These are phyloP conservation scores for Sorghum bicolor DNA, from an alignment of 176 grass and related monocot genomes.

Conservation along the genomic window DNA sequence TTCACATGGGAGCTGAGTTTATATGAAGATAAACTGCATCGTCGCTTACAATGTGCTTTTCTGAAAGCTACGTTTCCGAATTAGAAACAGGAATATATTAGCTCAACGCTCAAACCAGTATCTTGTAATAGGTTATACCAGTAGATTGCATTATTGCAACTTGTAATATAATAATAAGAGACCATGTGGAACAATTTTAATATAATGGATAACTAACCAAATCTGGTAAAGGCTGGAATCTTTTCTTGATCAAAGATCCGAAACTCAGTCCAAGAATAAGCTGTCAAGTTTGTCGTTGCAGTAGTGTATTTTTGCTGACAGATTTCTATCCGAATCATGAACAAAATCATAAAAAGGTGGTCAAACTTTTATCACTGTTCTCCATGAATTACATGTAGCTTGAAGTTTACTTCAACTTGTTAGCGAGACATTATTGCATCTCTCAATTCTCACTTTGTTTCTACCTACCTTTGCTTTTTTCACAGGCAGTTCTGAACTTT, in stretches of 20 bases:
- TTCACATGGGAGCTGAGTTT: not conserved
- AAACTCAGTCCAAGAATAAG: not conserved
- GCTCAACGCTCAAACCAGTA: not conserved
- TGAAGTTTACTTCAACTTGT: not conserved
- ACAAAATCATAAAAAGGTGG: not conserved
- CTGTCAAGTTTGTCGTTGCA: conserved; percentile 5
- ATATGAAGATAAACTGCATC: not conserved
- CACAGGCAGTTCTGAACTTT: conserved; percentile 52
- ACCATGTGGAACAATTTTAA: conserved; percentile 4
- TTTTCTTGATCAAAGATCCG: not conserved
- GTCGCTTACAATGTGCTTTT: not conserved
- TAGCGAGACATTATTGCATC: not conserved
- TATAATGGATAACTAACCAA: not conserved
- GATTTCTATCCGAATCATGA: not conserved
- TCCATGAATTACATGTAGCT: not conserved
- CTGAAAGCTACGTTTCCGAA: not conserved
- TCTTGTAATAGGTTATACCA: not conserved
- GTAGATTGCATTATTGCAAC: not conserved
- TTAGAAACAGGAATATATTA: not conserved
- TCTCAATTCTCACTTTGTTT: not conserved
- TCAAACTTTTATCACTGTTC: not conserved
- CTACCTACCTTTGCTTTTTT: not conserved
- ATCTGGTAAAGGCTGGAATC: conserved; percentile 4
- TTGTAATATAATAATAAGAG: not conserved
- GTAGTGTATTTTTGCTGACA: not conserved